Base-by-base conservation (phyloP, 495 filamentous ascomycete species). In the Copromyces sp. region DNA sequence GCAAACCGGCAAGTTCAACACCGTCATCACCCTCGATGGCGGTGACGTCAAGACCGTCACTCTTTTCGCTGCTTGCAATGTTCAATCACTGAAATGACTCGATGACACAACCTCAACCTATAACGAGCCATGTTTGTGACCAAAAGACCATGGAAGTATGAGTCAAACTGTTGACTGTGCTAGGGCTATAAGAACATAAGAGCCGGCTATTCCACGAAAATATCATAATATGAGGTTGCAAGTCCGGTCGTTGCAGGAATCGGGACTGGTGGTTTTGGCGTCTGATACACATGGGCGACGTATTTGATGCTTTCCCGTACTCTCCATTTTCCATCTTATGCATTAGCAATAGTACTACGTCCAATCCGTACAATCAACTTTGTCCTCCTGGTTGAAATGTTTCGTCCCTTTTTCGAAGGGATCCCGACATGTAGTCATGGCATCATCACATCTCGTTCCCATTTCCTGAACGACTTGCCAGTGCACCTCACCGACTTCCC, bases 1-100 rank as follows among this genome's bases (percentile, higher is more conserved):
- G 20, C 75, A 75, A 61, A 29, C 74, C 45, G 78, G 37, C 14
- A 40, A 74, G 44, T 81, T 82, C 24, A 77, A 74, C 39, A 45
- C 61, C 38, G 68, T 71, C 24, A 68, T 82, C 68, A 37, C 72
- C 3, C 75, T 82, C 0, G 68, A 69, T 3, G 77, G 78, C 20
- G 77, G 77, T 37, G 70, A 79, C 45, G 61, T 79, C 75, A 79
- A 80, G 70, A 76, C 72, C 37, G 80, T 81, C 40, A 75, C 74
- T 35, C 5, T 70, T 9, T 82, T 77, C 69, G 79, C 79, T 11
- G 72, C 7, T 44, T 4, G 0, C 7, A 3, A 44, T n/a, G 6
- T 9, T 44, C 41, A 44, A 6, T 44, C 1, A 6, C 41, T 16
- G 17, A 0, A 3, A 45, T 45, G 17, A 45, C 17, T 9, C 17